Evolutionary conservation across 2,329 filamentous ascomycete genomes (phyloP).

Genomic region (Ramularia collo-cygni): DNA sequence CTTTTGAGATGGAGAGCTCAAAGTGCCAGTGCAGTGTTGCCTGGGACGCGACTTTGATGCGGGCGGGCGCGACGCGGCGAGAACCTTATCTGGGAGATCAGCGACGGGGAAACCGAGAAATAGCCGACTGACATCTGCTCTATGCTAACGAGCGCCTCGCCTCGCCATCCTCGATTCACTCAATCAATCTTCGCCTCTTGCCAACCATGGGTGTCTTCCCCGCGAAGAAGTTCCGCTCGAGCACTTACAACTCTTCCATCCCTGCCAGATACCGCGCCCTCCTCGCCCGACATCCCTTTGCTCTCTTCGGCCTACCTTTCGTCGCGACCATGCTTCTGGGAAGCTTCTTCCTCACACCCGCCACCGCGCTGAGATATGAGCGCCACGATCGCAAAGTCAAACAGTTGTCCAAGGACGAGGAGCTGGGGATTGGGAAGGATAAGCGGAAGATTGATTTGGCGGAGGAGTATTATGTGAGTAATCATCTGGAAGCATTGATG

Average conservation of each 20-base stretch:
- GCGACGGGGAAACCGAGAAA: no score
- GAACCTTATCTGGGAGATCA: no score
- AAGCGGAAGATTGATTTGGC: slow-evolving; percentile 68
- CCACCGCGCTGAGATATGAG: slow-evolving; percentile 89
- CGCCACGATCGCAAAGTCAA: slow-evolving; percentile 83
- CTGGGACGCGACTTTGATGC: neutral
- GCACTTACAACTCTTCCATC: slow-evolving; percentile 60
- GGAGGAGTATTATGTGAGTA: slow-evolving; percentile 79
- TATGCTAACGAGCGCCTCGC: no score
- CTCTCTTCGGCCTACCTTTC: slow-evolving; percentile 91
- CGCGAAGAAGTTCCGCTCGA: slow-evolving; percentile 51
- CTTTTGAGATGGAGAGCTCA: neutral
- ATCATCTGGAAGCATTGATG: slow-evolving; percentile 11
- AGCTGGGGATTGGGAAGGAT: slow-evolving; percentile 68
- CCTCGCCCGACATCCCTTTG: slow-evolving; percentile 75
- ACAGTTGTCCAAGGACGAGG: slow-evolving; percentile 78
- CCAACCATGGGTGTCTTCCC: slow-evolving; percentile 30
- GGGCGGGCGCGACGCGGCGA: neutral
- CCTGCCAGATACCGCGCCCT: slow-evolving; percentile 69
- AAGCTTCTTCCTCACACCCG: slow-evolving; percentile 89
- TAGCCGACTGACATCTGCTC: no score
- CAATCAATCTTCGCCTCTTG: neutral
- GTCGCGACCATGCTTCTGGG: slow-evolving; percentile 82
- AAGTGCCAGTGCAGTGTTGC: slow-evolving; percentile 1
- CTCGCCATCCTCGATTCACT: no score